Evolutionary conservation across 2,329 filamentous ascomycete genomes (phyloP).

Genomic region (Chaetoscypha palmicola): DNA sequence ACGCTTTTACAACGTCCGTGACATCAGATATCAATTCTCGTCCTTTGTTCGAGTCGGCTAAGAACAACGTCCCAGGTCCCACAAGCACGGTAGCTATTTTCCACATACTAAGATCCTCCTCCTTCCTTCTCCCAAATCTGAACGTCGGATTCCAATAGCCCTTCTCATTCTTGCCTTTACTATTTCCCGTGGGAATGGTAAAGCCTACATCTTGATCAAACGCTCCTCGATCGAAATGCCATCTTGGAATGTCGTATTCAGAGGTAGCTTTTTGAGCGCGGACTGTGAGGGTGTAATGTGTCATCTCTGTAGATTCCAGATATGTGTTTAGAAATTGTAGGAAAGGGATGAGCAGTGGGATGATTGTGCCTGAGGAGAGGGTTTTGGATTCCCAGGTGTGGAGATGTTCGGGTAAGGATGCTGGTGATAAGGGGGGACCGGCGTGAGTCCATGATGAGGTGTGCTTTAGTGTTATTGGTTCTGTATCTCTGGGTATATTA

Average conservation of each 20-base stretch:
- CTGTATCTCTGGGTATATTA: neutral
- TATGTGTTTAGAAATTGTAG: constrained; percentile 4
- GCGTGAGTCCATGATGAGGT: constrained; percentile 7
- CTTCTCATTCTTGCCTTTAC: neutral
- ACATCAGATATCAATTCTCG: neutral
- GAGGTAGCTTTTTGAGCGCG: constrained; percentile 5
- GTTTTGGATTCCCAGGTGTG: constrained; percentile 4
- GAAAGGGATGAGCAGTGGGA: constrained; percentile 2
- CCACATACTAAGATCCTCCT: neutral
- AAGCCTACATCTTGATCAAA: constrained; percentile 1
- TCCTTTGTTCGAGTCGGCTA: constrained; percentile 2
- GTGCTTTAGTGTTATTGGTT: neutral
- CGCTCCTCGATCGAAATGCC: constrained; percentile 7
- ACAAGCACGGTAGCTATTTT: constrained; percentile 6
- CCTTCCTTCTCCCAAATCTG: neutral
- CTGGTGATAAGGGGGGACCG: constrained; percentile 1
- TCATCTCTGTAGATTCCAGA: constrained; percentile 2
- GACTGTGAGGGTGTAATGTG: constrained; percentile 7
- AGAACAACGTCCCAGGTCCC: constrained; percentile 7
- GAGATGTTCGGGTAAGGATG: neutral
- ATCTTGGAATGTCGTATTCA: constrained; percentile 8
- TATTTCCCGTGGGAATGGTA: neutral
- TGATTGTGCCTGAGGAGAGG: neutral
- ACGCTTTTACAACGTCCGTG: neutral
- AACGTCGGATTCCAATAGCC: neutral